These are phyloP conservation scores for Stephania yunnanensis DNA, from an alignment of 164 flowering plant species.

Conservation along the genomic window DNA sequence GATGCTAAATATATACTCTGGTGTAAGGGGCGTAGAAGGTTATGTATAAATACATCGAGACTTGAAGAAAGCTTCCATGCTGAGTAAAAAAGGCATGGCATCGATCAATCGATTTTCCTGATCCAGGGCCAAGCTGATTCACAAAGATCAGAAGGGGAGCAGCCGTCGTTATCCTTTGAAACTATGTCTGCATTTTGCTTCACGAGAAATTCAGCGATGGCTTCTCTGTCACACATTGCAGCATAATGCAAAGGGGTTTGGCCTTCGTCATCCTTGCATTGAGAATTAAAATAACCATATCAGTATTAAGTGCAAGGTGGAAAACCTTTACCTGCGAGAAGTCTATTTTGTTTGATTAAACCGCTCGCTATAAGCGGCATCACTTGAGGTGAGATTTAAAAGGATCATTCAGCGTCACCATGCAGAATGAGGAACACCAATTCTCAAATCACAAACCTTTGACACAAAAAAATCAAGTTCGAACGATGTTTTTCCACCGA, in stretches of 20 bases:
- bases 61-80: neutral
- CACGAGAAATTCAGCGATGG: constrained; percentile 70
- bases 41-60: neutral
- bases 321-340: neutral
- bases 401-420: too few relatives aligned
- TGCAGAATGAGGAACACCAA: neutral
- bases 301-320: neutral
- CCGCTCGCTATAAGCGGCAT: neutral
- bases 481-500: neutral
- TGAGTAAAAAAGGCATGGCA: neutral
- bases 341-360: neutral
- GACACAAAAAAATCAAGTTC: neutral
- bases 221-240: constrained; percentile 78
- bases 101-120: constrained; percentile 5
- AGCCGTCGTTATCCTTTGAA: constrained; percentile 68
- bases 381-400: too few relatives aligned
- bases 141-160: constrained; percentile 51
- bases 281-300: neutral
- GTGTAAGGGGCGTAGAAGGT: neutral
- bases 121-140: constrained; percentile 67
- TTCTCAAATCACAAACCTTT: neutral
- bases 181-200: constrained; percentile 53
- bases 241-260: constrained; percentile 95
- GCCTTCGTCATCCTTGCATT: constrained; percentile 76
- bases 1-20: neutral